These are phyloP conservation scores for Capronia coronata DNA, from an alignment of 2,329 filamentous ascomycete genomes.

Conservation along the genomic window DNA sequence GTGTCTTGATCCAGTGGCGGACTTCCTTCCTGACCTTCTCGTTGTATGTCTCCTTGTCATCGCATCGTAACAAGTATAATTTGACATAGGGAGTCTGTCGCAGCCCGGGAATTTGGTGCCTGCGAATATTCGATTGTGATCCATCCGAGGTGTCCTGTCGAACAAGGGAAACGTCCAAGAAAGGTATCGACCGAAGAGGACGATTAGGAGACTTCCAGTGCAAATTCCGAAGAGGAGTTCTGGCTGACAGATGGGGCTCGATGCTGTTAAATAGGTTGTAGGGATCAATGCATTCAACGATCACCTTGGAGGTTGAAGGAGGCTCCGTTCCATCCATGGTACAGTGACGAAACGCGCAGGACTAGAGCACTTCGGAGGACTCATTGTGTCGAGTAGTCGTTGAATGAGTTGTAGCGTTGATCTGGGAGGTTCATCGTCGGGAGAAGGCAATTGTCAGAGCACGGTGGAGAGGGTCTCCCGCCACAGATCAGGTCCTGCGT, in stretches of 20 bases:
- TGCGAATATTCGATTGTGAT: slow-evolving; percentile 45
- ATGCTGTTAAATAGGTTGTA: slow-evolving; percentile 79
- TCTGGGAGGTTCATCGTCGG: slow-evolving; percentile 8
- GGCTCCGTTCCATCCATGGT: slow-evolving; percentile 26
- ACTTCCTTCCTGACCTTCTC: slow-evolving; percentile 67
- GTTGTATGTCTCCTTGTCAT: slow-evolving; percentile 95
- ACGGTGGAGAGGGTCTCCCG: neutral
- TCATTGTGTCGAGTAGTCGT: slow-evolving; percentile 20
- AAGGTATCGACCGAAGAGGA: slow-evolving; percentile 86
- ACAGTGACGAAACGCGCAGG: slow-evolving; percentile 7
- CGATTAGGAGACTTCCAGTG: slow-evolving; percentile 95
- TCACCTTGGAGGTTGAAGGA: slow-evolving; percentile 51
- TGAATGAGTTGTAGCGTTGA: neutral
- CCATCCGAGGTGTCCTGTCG: slow-evolving; percentile 46
- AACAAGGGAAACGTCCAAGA: slow-evolving; percentile 83
- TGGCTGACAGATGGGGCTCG: slow-evolving; percentile 66
- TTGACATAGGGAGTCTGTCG: slow-evolving; percentile 92
- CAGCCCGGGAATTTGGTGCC: slow-evolving; percentile 92
- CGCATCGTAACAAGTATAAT: slow-evolving; percentile 79
- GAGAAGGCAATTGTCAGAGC: neutral
- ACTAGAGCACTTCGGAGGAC: slow-evolving; percentile 3
- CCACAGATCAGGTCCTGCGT: too few species aligned
- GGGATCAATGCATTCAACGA: slow-evolving; percentile 94
- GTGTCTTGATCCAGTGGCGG: slow-evolving; percentile 80
- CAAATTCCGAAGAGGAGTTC: slow-evolving; percentile 80